phyloP scores from a whole-genome alignment of 306 rosid genomes.

The Mucuna pruriens region DNA sequence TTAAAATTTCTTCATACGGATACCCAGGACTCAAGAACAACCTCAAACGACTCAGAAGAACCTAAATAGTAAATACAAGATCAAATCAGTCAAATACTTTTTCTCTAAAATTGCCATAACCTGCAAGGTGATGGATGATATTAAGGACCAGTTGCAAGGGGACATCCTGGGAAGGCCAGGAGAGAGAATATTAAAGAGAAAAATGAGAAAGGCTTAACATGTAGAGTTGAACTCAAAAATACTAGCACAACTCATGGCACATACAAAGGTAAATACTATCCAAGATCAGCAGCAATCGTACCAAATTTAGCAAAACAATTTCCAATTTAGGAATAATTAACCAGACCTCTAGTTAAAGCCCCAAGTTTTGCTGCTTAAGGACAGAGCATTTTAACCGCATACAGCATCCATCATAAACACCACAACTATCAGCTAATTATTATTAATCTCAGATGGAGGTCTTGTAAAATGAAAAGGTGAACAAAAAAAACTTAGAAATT shows the following conservation, averaged over 20 bases:
- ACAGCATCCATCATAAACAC: background rate
- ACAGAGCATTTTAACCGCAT: background rate
- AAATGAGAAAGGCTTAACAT: background rate
- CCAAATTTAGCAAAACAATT: background rate
- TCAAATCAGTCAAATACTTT: slow-evolving; percentile 23
- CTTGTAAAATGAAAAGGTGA: background rate
- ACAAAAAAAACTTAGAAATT: background rate
- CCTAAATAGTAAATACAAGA: slow-evolving; percentile 54
- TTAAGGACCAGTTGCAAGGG: slow-evolving; percentile 1
- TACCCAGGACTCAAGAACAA: slow-evolving; percentile 99
- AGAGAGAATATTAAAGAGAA: background rate
- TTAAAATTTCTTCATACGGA: slow-evolving; percentile 95
- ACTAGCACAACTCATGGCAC: background rate
- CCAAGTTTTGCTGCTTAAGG: background rate
- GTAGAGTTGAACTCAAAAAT: background rate
- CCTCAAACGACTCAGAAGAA: slow-evolving; percentile 95
- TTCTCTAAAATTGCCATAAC: background rate
- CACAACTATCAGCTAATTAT: background rate
- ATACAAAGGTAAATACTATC: background rate
- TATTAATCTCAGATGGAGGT: background rate
- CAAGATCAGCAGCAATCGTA: background rate
- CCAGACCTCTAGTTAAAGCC: background rate
- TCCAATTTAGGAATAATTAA: background rate
- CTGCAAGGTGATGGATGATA: slow-evolving; percentile 1
- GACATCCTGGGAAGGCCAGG: background rate